Conservation (phyloP, 2,329 filamentous ascomycete genomes). For the Atkinsonella texensis region DNA sequence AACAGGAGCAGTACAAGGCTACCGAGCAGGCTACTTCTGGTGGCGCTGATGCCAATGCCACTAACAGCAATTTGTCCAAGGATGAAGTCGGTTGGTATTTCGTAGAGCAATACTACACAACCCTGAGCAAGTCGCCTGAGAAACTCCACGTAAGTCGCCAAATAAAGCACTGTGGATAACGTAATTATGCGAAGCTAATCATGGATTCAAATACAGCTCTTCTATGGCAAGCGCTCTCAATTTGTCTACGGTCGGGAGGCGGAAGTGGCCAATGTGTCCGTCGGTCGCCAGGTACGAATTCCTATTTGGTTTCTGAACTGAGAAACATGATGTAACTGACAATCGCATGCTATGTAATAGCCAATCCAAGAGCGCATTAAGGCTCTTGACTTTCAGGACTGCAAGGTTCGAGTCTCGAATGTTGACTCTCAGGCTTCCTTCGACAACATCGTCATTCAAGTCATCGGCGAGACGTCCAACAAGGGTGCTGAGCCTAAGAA, state of each 20-base stretch:
- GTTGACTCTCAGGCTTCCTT: constrained; percentile 91
- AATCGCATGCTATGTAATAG: constrained; percentile 31
- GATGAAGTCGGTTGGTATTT: constrained; percentile 99
- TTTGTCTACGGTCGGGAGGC: constrained; percentile 89
- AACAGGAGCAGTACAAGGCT: constrained; percentile 31
- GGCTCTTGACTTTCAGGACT: constrained; percentile 86
- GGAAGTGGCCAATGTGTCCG: constrained; percentile 72
- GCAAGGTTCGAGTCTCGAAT: constrained; percentile 96
- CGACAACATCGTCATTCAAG: constrained; percentile 91
- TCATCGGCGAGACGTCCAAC: constrained; percentile 96
- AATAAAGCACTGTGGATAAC: background rate
- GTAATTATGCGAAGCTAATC: background rate
- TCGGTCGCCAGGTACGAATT: constrained; percentile 63
- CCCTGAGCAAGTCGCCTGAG: constrained; percentile 83
- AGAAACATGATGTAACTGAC: constrained; percentile 7
- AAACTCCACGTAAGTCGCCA: constrained; percentile 62
- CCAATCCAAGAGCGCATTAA: constrained; percentile 92
- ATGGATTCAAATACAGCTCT: constrained; percentile 42
- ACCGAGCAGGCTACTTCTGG: constrained; percentile 26
- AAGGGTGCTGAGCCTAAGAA: constrained; percentile 84
- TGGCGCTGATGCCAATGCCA: constrained; percentile 21
- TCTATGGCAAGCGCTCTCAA: constrained; percentile 93
- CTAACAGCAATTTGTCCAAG: constrained; percentile 50
- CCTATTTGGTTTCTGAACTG: background rate
- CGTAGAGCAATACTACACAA: constrained; percentile 98